Evolutionary conservation across 2,329 filamentous ascomycete species (phyloP), one percentile per base, ranked within the genome.

Genomic region (Nemania abortiva): DNA sequence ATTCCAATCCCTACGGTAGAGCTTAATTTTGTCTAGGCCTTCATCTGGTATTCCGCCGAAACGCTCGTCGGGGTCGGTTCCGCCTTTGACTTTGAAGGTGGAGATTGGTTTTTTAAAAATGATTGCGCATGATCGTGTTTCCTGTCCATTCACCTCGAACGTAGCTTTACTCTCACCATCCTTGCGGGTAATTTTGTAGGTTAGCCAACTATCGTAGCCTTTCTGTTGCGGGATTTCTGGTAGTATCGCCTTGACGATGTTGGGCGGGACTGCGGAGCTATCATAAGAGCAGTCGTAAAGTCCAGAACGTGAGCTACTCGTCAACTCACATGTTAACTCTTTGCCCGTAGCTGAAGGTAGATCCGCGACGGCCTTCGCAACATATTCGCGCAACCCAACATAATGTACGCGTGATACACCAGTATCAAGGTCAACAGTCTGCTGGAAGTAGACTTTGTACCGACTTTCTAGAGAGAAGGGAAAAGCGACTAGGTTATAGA

Each of bases 401-500:
- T 97, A 83, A 39, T 88, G 89, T 49, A 95, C 92, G 1, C 82
- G 84, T 72, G 94, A 93, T 15, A 85, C 82, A n/a, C 90, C 90
- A 3, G 86, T 88, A 72, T 93, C 92, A 10, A 97, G 86, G 73
- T 97, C 88, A 56, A 98, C 84, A 10, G 88, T 88, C 78, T 99
- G 95, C 58, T 92, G 84, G 79, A 98, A 98, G 80, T 90, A 97
- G 56, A 95, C 86, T 80, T 98, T 98, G 79, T 97, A 89, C 45
- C 93, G 88, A 77, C 90, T 92, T 68, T 89, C 86, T 24, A 88
- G 82, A 0, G 93, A 96, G 81, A 98, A 98, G 0, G 96, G 96
- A 79, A 97, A 98, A 1, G 92, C 93, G 2, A 88, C 82, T 4
- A 98, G 87, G 77, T 97, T 97, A 83, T 97, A 98, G 65, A 95